A percentile compares a stretch with the other conserved stretches of the same genome.
Conservation (phyloP, 179 eudicot species). For the Corrigiola litoralis region DNA sequence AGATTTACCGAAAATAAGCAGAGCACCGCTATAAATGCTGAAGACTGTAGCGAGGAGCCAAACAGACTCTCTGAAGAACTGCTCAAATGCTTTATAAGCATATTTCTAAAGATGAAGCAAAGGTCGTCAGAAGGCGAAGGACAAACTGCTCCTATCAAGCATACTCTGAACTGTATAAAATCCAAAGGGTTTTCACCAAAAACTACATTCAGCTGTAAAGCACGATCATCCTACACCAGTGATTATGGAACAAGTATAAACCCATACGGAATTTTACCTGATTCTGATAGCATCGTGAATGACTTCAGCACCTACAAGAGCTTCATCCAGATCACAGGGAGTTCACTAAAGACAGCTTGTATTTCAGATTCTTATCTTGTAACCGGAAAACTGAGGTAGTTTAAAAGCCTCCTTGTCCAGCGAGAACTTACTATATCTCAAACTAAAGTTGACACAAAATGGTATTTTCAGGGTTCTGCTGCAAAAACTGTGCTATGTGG, state of each 20-base stretch:
- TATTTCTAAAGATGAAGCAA: conserved; percentile 55
- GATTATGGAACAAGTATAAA: conserved; percentile 28
- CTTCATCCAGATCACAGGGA: conserved; percentile 57
- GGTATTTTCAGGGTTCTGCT: conserved; percentile 48
- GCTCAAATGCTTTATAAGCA: conserved; percentile 55
- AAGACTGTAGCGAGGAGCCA: conserved; percentile 41
- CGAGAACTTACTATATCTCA: neutral
- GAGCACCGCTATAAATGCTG: conserved; percentile 18
- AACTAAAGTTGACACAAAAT: neutral
- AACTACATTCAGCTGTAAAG: conserved; percentile 53
- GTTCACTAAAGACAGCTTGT: conserved; percentile 36
- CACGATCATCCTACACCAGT: conserved; percentile 38
- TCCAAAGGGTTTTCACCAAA: conserved; percentile 56
- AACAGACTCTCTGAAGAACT: conserved; percentile 78
- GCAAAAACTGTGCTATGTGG: conserved; percentile 61
- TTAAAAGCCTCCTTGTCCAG: neutral
- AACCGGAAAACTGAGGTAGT: conserved; percentile 57
- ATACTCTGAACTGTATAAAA: conserved; percentile 48
- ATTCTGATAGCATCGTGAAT: conserved; percentile 34
- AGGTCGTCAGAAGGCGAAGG: conserved; percentile 31
- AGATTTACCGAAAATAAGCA: conserved; percentile 16
- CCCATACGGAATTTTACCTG: conserved; percentile 36
- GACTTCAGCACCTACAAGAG: conserved; percentile 59
- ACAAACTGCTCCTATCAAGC: conserved; percentile 34
- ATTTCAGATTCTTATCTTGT: conserved; percentile 41